phyloP scores from a whole-genome alignment of 2,329 filamentous ascomycete species.

The Pseudogymnoascus verrucosus region DNA sequence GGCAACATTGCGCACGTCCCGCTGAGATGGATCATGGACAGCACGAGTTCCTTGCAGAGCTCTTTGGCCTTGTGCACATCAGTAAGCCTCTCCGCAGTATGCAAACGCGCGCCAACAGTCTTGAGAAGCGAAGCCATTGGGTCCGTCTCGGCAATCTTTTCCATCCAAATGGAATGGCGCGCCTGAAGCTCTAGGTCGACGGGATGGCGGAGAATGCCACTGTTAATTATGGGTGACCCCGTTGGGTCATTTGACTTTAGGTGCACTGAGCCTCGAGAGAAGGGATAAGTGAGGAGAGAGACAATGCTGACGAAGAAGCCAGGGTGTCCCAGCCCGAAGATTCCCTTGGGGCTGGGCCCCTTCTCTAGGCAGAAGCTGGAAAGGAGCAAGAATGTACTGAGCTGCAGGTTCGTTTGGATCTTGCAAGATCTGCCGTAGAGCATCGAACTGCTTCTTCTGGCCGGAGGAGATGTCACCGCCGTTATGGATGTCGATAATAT shows the following conservation, averaged over 20 bases:
- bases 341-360: conserved; percentile 10
- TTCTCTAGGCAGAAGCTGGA: conserved; percentile 14
- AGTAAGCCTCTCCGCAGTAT: not conserved
- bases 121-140: conserved; percentile 27
- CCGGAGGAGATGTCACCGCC: not conserved
- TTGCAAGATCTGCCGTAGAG: conserved; percentile 11
- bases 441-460: conserved; percentile 11
- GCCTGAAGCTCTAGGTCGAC: conserved; percentile 35
- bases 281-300: conserved; percentile 30
- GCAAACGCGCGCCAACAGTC: conserved; percentile 1
- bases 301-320: conserved; percentile 24
- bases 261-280: conserved; percentile 36
- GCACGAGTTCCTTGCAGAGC: conserved; percentile 7
- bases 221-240: conserved; percentile 33
- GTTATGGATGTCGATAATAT: conserved; percentile 7
- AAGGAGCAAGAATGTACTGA: conserved; percentile 15
- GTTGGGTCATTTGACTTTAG: conserved; percentile 31
- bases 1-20: conserved; percentile 22
- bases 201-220: conserved; percentile 35
- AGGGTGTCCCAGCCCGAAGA: conserved; percentile 15
- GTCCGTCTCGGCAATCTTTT: conserved; percentile 25
- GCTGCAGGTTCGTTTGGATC: conserved; percentile 11
- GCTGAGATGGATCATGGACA: conserved; percentile 18
- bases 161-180: conserved; percentile 28
- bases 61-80: conserved; percentile 10